phyloP scores from a whole-genome alignment of 306 rosid genomes.

The Elaeagnus macrophylla region DNA sequence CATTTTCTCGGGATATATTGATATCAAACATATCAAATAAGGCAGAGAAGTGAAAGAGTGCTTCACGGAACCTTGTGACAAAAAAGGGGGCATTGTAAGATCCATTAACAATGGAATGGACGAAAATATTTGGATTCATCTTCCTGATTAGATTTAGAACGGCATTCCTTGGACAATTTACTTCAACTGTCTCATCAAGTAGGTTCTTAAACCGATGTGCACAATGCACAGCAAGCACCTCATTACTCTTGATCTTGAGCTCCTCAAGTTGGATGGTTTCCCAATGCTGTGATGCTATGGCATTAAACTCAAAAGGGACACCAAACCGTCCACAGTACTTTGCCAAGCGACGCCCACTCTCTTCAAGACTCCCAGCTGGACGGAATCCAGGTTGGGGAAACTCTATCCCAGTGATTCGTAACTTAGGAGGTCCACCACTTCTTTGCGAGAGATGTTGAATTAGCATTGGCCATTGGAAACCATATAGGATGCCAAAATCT shows the following conservation, averaged over 20 bases:
- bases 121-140: slow-evolving; percentile 58
- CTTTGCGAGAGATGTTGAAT: slow-evolving; percentile 22
- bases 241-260: slow-evolving; percentile 32
- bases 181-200: slow-evolving; percentile 60
- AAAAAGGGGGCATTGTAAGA: slow-evolving; percentile 74
- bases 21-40: slow-evolving; percentile 47
- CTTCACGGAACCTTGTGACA: slow-evolving; percentile 55
- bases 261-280: slow-evolving; percentile 57
- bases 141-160: slow-evolving; percentile 53
- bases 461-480: slow-evolving; percentile 28
- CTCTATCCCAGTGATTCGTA: slow-evolving; percentile 65
- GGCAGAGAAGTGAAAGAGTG: slow-evolving; percentile 48
- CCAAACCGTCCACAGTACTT: slow-evolving; percentile 59
- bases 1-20: slow-evolving; percentile 23
- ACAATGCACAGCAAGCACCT: slow-evolving; percentile 45
- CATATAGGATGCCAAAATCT: slow-evolving; percentile 26
- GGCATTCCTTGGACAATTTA: slow-evolving; percentile 51
- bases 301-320: slow-evolving; percentile 63
- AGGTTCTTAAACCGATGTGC: slow-evolving; percentile 42
- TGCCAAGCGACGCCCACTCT: slow-evolving; percentile 64
- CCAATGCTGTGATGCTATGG: slow-evolving; percentile 55
- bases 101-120: slow-evolving; percentile 41
- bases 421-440: slow-evolving; percentile 31
- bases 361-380: slow-evolving; percentile 60
- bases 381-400: slow-evolving; percentile 75